These are phyloP conservation scores for Epichloe gansuensis DNA, from an alignment of 2,329 filamentous ascomycete species.

Conservation along the genomic window DNA sequence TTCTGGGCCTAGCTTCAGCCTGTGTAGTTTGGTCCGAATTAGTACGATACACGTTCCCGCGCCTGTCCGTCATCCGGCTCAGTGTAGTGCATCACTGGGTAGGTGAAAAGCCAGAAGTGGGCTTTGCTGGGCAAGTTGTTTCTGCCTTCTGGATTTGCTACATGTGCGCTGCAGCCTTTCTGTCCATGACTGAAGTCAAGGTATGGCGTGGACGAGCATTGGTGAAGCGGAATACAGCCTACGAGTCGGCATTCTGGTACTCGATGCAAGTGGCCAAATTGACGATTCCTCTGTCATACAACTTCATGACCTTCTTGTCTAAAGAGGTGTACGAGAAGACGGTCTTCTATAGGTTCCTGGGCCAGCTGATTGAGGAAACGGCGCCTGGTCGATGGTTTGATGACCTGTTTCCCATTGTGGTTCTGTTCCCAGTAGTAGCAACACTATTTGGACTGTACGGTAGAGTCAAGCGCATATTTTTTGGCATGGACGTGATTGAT, in stretches of 20 bases:
- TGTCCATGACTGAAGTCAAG: slow-evolving; percentile 80
- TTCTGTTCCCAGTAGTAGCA: slow-evolving; percentile 73
- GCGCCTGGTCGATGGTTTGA: slow-evolving; percentile 74
- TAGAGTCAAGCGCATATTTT: slow-evolving; percentile 65
- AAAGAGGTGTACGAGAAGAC: slow-evolving; percentile 60
- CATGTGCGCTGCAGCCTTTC: slow-evolving; percentile 85
- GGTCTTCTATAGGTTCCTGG: slow-evolving; percentile 78
- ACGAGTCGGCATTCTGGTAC: slow-evolving; percentile 93
- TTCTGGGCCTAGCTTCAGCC: slow-evolving; percentile 63
- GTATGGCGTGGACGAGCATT: slow-evolving; percentile 95
- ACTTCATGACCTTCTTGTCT: slow-evolving; percentile 85
- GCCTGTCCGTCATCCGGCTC: slow-evolving; percentile 55
- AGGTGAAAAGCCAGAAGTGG: slow-evolving; percentile 59
- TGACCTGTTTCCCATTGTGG: slow-evolving; percentile 74
- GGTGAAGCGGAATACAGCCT: slow-evolving; percentile 79
- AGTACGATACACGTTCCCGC: slow-evolving; percentile 67
- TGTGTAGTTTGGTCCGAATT: slow-evolving; percentile 90
- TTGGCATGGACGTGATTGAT: slow-evolving; percentile 60
- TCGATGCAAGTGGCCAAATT: slow-evolving; percentile 83
- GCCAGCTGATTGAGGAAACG: slow-evolving; percentile 70
- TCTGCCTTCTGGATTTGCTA: slow-evolving; percentile 85
- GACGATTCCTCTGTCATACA: slow-evolving; percentile 86
- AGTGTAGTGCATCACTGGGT: slow-evolving; percentile 65
- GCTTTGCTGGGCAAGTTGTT: slow-evolving; percentile 74
- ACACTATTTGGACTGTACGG: slow-evolving; percentile 86